These are phyloP conservation scores for Aspergillus funiculosus DNA, from an alignment of 495 filamentous ascomycete genomes.

Conservation along the genomic window DNA sequence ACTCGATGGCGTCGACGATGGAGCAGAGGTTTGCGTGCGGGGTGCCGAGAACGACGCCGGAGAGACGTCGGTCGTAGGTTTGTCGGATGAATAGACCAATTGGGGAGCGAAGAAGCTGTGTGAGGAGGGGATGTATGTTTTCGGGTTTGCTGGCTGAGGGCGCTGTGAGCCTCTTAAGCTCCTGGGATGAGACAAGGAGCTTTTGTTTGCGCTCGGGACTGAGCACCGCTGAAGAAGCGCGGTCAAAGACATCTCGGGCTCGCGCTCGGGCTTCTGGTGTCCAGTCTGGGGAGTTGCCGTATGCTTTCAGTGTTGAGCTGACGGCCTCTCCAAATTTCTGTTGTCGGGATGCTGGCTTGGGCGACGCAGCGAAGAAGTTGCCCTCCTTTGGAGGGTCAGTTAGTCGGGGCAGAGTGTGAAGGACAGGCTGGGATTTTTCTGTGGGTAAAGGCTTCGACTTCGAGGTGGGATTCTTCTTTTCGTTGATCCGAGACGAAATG, in stretches of 20 bases:
- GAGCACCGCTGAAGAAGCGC: conserved; percentile 37
- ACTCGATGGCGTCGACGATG: conserved; percentile 65
- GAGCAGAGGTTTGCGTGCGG: conserved; percentile 59
- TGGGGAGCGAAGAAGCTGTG: conserved; percentile 40
- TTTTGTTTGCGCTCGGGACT: conserved; percentile 42
- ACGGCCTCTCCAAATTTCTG: conserved; percentile 49
- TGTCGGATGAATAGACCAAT: conserved; percentile 67
- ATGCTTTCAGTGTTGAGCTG: conserved; percentile 50
- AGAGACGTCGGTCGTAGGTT: conserved; percentile 56
- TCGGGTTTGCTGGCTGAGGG: conserved; percentile 32
- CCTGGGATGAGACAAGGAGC: conserved; percentile 31
- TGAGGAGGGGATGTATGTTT: conserved; percentile 34
- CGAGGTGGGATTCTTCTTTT: conserved; percentile 47
- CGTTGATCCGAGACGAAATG: conserved; percentile 59
- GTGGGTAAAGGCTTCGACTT: conserved; percentile 25
- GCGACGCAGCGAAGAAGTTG: conserved; percentile 49
- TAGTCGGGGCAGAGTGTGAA: conserved; percentile 46
- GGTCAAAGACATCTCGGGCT: conserved; percentile 37
- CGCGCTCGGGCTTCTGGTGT: conserved; percentile 40
- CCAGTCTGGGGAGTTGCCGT: conserved; percentile 54
- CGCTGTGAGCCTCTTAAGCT: conserved; percentile 36
- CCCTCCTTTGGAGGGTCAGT: conserved; percentile 51
- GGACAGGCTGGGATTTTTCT: conserved; percentile 29
- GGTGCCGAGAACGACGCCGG: conserved; percentile 58
- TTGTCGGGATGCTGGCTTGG: conserved; percentile 42